phyloP scores from a whole-genome alignment of 805 yeast species.

The Lachancea thermotolerans region DNA sequence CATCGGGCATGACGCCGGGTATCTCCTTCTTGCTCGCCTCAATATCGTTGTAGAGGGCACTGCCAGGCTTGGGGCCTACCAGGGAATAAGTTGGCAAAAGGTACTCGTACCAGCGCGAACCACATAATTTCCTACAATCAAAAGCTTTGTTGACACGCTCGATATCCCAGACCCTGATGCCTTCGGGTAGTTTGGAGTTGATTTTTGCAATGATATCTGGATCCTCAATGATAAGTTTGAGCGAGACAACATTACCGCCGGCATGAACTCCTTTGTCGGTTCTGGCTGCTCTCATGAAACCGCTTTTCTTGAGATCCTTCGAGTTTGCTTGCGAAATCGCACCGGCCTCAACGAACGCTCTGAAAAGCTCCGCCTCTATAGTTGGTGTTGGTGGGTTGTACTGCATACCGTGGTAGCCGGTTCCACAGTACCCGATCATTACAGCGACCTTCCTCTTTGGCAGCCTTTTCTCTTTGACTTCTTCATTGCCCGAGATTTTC shows the following conservation, averaged over 20 bases:
- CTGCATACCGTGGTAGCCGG: slow-evolving; percentile 97
- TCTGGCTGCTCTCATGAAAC: slow-evolving; percentile 82
- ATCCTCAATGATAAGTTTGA: slow-evolving; percentile 75
- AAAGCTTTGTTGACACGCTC: slow-evolving; percentile 84
- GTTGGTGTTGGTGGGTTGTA: slow-evolving; percentile 81
- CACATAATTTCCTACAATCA: slow-evolving; percentile 92
- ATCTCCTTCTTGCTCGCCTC: slow-evolving; percentile 42
- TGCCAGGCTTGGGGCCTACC: slow-evolving; percentile 80
- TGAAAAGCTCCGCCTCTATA: slow-evolving; percentile 82
- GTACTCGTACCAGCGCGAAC: slow-evolving; percentile 93
- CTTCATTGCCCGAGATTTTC: slow-evolving; percentile 44
- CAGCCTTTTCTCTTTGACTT: slow-evolving; percentile 51
- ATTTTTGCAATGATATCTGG: slow-evolving; percentile 64
- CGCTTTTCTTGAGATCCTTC: slow-evolving; percentile 78
- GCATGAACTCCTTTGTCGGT: slow-evolving; percentile 98
- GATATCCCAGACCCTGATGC: slow-evolving; percentile 88
- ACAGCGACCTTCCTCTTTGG: slow-evolving; percentile 90
- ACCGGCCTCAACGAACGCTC: slow-evolving; percentile 79
- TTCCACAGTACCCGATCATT: slow-evolving; percentile 90
- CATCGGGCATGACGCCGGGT: slow-evolving; percentile 56
- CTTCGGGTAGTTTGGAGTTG: slow-evolving; percentile 71
- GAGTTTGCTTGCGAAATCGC: slow-evolving; percentile 84
- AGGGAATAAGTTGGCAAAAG: slow-evolving; percentile 86
- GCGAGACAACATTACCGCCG: slow-evolving; percentile 84
- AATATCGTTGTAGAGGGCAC: slow-evolving; percentile 57